Evolutionary conservation across 495 filamentous ascomycete species (phyloP).

Genomic region (Podospora pseudoanserina): DNA sequence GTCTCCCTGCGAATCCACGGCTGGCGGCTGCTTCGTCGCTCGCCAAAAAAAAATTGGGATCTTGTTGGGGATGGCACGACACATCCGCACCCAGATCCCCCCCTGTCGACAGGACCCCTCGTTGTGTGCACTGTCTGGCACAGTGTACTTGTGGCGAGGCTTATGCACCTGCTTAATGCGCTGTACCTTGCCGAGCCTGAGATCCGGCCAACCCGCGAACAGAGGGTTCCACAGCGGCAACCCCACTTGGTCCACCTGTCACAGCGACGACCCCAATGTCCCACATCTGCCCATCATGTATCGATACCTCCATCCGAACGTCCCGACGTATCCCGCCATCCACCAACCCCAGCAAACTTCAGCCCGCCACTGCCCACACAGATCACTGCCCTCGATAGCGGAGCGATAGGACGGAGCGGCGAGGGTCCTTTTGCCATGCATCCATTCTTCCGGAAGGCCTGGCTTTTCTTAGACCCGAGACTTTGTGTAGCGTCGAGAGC

Average conservation of each 20-base stretch:
- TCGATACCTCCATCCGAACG: conserved; percentile 7
- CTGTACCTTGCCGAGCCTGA: conserved; percentile 13
- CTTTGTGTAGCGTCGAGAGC: neutral
- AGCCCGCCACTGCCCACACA: neutral
- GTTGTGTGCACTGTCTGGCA: conserved; percentile 14
- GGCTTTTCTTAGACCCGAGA: neutral
- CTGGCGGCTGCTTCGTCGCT: conserved; percentile 19
- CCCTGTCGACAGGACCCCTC: conserved; percentile 13
- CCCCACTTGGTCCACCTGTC: conserved; percentile 30
- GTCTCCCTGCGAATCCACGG: conserved; percentile 13
- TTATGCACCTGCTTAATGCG: conserved; percentile 20
- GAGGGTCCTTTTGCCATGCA: neutral
- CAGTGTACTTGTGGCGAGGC: conserved; percentile 17
- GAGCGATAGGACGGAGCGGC: neutral
- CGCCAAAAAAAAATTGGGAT: conserved; percentile 34
- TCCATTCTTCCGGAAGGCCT: neutral
- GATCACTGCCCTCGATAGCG: neutral
- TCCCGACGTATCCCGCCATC: neutral
- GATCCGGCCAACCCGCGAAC: conserved; percentile 21
- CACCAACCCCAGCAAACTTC: conserved; percentile 4
- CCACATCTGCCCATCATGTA: conserved; percentile 17
- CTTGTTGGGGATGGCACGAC: conserved; percentile 37
- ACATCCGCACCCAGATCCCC: conserved; percentile 16
- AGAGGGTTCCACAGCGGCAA: conserved; percentile 25
- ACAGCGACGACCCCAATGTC: conserved; percentile 10